Percentiles rank a stretch among this genome's conserved stretches.
Conservation (phyloP, 202 grass and related monocot genomes). For the Tripidium arundinaceum region DNA sequence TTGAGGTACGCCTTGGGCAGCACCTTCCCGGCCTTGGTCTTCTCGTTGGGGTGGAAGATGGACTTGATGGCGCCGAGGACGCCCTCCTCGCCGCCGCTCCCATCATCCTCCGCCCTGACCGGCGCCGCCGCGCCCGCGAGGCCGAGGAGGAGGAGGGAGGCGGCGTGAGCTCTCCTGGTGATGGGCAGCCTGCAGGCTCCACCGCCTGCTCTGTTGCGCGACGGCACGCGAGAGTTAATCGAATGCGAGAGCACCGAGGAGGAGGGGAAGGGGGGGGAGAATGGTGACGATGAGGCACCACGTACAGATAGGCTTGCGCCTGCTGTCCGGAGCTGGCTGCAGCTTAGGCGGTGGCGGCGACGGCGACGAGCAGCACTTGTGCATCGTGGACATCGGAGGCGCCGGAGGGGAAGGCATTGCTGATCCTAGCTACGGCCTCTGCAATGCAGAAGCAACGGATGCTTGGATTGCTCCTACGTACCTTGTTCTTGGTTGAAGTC, state of each 20-base stretch:
- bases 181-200: not conserved
- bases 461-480: not conserved
- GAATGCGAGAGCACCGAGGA: not conserved
- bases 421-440: not conserved
- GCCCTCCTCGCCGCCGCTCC: conserved; percentile 14
- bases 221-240: conserved; percentile 9
- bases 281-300: not conserved
- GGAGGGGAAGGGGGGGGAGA: too few relatives aligned
- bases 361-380: conserved; percentile 27
- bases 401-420: conserved; percentile 19
- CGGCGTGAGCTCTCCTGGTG: conserved; percentile 45
- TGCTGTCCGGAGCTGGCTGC: not conserved
- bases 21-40: conserved; percentile 74
- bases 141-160: conserved; percentile 42
- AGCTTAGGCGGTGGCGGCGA: conserved; percentile 1
- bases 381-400: conserved; percentile 23
- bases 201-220: conserved; percentile 41
- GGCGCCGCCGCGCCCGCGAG: conserved; percentile 14
- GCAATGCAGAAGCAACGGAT: not conserved
- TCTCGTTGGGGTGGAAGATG: conserved; percentile 79
- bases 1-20: conserved; percentile 88
- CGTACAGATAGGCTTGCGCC: conserved; percentile 4
- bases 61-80: conserved; percentile 67
- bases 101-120: conserved; percentile 36
- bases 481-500: not conserved